Base-by-base conservation (phyloP, 1,139 yeast genomes). In the Zygosaccharomyces pseudobailii region DNA sequence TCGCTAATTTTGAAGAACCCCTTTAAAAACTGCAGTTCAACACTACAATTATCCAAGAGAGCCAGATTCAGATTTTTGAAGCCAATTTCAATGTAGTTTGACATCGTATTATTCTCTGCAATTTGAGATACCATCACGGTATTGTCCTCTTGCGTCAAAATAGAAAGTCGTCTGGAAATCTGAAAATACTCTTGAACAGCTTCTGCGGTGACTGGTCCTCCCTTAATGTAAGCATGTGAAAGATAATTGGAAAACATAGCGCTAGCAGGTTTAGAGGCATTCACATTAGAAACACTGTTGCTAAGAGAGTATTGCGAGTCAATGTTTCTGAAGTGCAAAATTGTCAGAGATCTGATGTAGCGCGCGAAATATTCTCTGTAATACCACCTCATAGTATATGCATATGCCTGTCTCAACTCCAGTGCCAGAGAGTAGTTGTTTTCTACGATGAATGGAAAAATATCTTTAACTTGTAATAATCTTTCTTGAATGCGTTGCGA, bases 381-480 rank as follows among this genome's bases (percentile, higher is more conserved):
- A 69, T 92, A 92, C 98, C 98, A 92, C 58, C 78, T 74, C 88
- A 90, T 89, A 2, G 97, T 90, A 60, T 80, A 83, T 9, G 83
- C 71, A 63, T 92, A 92, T 0, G 97, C 97, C 57, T 78, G 76
- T 50, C 81, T 76, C 38, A 92, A 73, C 57, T 88, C 95, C n/a
- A 71, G 63, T 0, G 95, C 90, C 46, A 92, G 68, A n/a, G 80
- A 75, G 4, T 76, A 73, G 51, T 86, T 79, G 43, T 79, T 78
- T 3, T 66, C 56, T 6, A 71, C 65, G 32, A 92, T 65, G 54
- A 86, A 89, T 3, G 69, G 69, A 57, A 70, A 86, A 1, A 80
- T 72, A 43, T 84, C 88, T 51, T 78, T 78, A 17, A 81, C 80
- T 30, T 73, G 71, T 5, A 87, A 65, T 46, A 92, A 67, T 30